phyloP scores from a whole-genome alignment of 495 filamentous ascomycete genomes.

The Niebla homalea region DNA sequence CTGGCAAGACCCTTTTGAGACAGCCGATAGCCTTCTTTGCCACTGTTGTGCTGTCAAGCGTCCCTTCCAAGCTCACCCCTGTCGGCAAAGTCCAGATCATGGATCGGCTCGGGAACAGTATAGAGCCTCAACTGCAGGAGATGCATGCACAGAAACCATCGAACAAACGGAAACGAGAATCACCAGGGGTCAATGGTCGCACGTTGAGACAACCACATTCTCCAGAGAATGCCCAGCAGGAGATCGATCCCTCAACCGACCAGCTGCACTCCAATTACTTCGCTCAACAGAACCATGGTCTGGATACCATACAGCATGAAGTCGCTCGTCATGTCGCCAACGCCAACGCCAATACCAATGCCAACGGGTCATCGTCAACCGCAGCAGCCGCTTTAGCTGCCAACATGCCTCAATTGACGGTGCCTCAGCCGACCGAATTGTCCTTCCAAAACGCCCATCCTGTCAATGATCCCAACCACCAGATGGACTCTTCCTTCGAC shows the following conservation, averaged over 20 bases:
- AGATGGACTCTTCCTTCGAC: slow-evolving; percentile 28
- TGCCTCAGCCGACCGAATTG: slow-evolving; percentile 58
- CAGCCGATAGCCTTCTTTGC: too few relatives aligned
- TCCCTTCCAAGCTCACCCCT: too few relatives aligned
- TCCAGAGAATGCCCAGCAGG: slow-evolving; percentile 9
- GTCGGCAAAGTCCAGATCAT: too few relatives aligned
- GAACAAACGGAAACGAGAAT: slow-evolving; percentile 17
- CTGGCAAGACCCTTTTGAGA: not conserved
- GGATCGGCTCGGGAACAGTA: not conserved
- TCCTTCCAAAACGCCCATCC: slow-evolving; percentile 40
- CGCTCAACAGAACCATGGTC: slow-evolving; percentile 5
- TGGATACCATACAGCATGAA: slow-evolving; percentile 9
- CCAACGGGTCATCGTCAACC: slow-evolving; percentile 31
- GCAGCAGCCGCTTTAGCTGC: slow-evolving; percentile 59
- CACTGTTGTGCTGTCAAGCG: too few relatives aligned
- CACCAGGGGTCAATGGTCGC: slow-evolving; percentile 8
- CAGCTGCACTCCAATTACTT: slow-evolving; percentile 1
- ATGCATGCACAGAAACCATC: slow-evolving; percentile 8
- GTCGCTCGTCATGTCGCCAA: slow-evolving; percentile 20
- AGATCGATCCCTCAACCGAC: slow-evolving; percentile 2
- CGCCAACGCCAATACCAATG: slow-evolving; percentile 11
- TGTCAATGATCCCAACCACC: slow-evolving; percentile 24
- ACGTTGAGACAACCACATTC: slow-evolving; percentile 4
- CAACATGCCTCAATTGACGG: slow-evolving; percentile 53
- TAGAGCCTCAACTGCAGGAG: slow-evolving; percentile 5